Base-by-base conservation (phyloP, 768 basidiomycete species). In the Clitopilus hobsonii region DNA sequence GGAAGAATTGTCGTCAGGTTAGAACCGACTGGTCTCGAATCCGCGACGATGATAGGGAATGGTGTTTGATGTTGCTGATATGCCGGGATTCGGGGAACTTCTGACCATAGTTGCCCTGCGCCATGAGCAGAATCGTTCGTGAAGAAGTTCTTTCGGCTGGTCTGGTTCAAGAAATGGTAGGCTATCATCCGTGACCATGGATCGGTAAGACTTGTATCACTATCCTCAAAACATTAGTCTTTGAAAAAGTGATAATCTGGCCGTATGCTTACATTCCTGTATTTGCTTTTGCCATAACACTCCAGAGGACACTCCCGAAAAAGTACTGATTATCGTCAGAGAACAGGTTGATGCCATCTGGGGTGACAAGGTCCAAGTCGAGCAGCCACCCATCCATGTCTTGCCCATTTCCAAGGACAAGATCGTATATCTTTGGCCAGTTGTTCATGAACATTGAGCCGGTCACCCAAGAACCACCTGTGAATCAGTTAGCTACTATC, bases 161-260 rank as follows among this genome's bases (percentile, higher is more conserved):
- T 90, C 51, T 82, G 80, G 62, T 84, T 88, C 55, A 87, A 69
- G 61, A 90, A 90, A 65, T 91, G 89, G 58, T 86, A 86, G 1
- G 85, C 78, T 28, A 91, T 76, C 65, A 84, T 79, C 1, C 86
- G 81, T 0, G 78, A 65, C 79, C 84, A 89, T 5, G 82, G 70
- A 62, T 90, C 88, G 1, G 80, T 80, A 45, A 88, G 55, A 53
- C 85, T 86, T 18, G 83, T 85, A 62, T 85, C 79, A 36, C 86
- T 87, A 57, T 0, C 5, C 14, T 28, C 14, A 27, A 13, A 1
- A 18, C 16, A 28, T 6, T 28, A 28, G 24, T 5, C 11, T 22
- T 18, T 27, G 14, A n/a, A 26, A 32, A 2, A 51, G 11, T 2
- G 49, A 51, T 11, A 16, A n/a, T n/a, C n/a, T n/a, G n/a, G n/a